A percentile compares a stretch with the other conserved stretches of the same genome.
These are phyloP conservation scores for Nitzschia putrida DNA, from an alignment of 108 stramenopile genomes.

Conservation along the genomic window DNA sequence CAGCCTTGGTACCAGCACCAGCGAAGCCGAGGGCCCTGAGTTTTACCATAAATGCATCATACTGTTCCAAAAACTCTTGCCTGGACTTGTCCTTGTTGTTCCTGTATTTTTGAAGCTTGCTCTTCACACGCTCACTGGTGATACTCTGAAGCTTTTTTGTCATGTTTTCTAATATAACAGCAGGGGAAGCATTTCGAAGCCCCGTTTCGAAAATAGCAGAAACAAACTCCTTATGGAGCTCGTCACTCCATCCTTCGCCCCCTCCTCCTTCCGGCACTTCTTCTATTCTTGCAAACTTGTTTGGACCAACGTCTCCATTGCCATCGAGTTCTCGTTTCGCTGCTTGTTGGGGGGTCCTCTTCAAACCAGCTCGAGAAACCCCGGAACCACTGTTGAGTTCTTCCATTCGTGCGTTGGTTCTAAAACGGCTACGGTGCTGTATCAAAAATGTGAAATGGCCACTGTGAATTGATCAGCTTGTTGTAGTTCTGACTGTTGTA, in stretches of 20 bases:
- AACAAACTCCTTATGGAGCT: conserved; percentile 49
- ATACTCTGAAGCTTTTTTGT: conserved; percentile 26
- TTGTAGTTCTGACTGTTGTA: too few relatives aligned
- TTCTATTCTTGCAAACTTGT: neutral
- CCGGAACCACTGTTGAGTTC: too few relatives aligned
- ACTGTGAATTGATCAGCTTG: too few relatives aligned
- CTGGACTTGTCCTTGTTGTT: conserved; percentile 40
- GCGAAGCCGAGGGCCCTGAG: conserved; percentile 10
- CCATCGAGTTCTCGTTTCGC: too few relatives aligned
- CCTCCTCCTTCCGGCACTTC: neutral
- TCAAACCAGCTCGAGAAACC: too few relatives aligned
- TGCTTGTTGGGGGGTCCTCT: too few relatives aligned
- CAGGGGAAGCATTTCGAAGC: conserved; percentile 47
- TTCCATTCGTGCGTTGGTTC: too few relatives aligned
- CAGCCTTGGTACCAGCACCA: neutral
- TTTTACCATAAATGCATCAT: conserved; percentile 34
- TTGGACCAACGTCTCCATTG: too few relatives aligned
- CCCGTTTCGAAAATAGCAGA: conserved; percentile 51
- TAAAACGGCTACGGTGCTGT: too few relatives aligned
- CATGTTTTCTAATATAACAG: conserved; percentile 57
- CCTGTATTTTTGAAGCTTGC: conserved; percentile 61
- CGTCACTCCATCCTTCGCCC: conserved; percentile 29
- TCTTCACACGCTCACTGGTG: conserved; percentile 55
- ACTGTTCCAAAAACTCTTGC: conserved; percentile 50
- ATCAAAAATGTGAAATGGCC: too few relatives aligned